A percentile compares a stretch with the other conserved stretches of the same genome.
phyloP scores from a whole-genome alignment of 129 eudicot genomes.

The Centella asiatica region DNA sequence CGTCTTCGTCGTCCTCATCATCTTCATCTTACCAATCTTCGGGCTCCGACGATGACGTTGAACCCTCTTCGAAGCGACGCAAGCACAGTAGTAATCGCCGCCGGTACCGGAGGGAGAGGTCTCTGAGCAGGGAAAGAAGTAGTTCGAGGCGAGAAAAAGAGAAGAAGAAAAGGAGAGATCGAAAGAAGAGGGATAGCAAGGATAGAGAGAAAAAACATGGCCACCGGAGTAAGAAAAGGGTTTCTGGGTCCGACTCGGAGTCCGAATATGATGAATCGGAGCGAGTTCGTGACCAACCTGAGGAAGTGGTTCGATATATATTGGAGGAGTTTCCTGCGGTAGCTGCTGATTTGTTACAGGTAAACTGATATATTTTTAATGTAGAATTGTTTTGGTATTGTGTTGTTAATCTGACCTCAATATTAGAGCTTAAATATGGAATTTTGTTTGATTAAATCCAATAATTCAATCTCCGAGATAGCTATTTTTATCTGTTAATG shows the following conservation, averaged over 20 bases:
- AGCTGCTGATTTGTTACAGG: conserved; percentile 84
- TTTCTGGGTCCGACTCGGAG: conserved; percentile 38
- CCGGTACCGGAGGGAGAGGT: conserved; percentile 27
- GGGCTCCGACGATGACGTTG: conserved; percentile 24
- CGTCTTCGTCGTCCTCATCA: conserved; percentile 15
- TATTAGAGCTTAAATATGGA: too few species aligned
- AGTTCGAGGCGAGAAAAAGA: conserved; percentile 29
- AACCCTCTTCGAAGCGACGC: conserved; percentile 33
- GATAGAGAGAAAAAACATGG: conserved; percentile 18
- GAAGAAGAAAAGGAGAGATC: conserved; percentile 23
- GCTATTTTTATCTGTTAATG: too few species aligned
- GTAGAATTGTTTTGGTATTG: background rate
- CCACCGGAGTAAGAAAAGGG: conserved; percentile 23
- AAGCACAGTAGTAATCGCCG: conserved; percentile 42
- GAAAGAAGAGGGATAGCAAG: conserved; percentile 3
- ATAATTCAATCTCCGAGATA: too few species aligned
- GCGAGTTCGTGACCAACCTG: conserved; percentile 37
- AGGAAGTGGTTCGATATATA: conserved; percentile 48
- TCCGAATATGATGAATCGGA: conserved; percentile 15
- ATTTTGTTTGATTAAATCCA: too few species aligned
- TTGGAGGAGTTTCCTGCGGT: conserved; percentile 79
- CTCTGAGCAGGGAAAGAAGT: conserved; percentile 32
- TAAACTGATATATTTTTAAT: conserved; percentile 8
- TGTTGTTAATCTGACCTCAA: background rate
- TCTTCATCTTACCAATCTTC: conserved; percentile 29